Evolutionary conservation across 331 rosid genomes (phyloP).

Genomic region (Acacia pycnantha): DNA sequence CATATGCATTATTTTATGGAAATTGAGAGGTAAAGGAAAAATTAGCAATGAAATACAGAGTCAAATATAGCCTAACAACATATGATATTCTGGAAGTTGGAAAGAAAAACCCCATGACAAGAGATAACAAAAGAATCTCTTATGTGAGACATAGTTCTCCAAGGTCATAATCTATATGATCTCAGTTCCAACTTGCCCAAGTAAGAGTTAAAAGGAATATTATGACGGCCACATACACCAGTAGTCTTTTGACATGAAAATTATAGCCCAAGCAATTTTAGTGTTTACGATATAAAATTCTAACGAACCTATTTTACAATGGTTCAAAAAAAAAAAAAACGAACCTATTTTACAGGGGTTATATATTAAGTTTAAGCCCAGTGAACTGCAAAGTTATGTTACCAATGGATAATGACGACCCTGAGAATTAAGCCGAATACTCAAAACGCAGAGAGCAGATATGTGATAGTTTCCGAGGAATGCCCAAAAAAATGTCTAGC

Average conservation of each 20-base stretch:
- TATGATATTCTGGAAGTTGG: not conserved
- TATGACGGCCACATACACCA: not conserved
- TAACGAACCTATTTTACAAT: too few relatives aligned
- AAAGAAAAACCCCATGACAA: not conserved
- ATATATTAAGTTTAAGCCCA: too few relatives aligned
- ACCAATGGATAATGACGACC: too few relatives aligned
- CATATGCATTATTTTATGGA: too few relatives aligned
- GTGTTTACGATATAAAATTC: too few relatives aligned
- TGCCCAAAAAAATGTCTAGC: not conserved
- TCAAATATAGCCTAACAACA: not conserved
- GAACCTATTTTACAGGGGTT: not conserved
- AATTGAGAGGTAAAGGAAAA: too few relatives aligned
- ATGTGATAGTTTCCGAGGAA: not conserved
- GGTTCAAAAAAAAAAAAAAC: too few relatives aligned
- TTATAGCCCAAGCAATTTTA: not conserved
- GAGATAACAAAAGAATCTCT: constrained; percentile 2
- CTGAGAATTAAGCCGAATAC: too few relatives aligned
- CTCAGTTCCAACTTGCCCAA: too few relatives aligned
- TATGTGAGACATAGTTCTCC: not conserved
- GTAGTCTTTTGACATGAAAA: not conserved
- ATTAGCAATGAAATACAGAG: too few relatives aligned
- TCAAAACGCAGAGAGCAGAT: not conserved
- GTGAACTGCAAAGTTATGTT: too few relatives aligned
- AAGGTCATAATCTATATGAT: not conserved
- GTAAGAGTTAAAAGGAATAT: too few relatives aligned